phyloP scores from a whole-genome alignment of 129 eudicot genomes.

The Flaveria ramosissima region DNA sequence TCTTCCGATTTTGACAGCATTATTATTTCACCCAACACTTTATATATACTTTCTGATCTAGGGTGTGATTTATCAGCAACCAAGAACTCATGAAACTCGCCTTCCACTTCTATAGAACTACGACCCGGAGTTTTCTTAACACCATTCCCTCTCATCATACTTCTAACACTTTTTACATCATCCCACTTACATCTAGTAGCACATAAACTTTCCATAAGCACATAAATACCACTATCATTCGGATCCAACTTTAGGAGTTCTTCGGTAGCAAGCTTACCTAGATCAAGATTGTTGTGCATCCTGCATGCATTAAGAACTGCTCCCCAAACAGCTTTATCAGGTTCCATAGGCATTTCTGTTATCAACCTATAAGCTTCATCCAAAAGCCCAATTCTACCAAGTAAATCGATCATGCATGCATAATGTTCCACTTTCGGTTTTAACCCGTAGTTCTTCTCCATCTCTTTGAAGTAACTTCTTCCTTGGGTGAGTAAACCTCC shows the following conservation, averaged over 20 bases:
- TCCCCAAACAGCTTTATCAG: conserved; percentile 66
- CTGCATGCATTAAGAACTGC: conserved; percentile 67
- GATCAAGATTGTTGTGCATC: conserved; percentile 51
- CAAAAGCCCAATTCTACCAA: conserved; percentile 62
- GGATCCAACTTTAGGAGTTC: conserved; percentile 32
- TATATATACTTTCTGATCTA: conserved; percentile 21
- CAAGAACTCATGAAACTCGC: conserved; percentile 35
- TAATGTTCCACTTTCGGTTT: conserved; percentile 60
- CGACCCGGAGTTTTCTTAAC: conserved; percentile 37
- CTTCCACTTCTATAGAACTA: conserved; percentile 36
- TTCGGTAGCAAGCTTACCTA: conserved; percentile 44
- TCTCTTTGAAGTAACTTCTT: conserved; percentile 49
- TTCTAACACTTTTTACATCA: conserved; percentile 38
- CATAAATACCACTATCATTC: conserved; percentile 37
- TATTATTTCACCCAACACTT: conserved; percentile 27
- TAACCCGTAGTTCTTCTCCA: conserved; percentile 49
- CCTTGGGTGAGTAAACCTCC: conserved; percentile 63
- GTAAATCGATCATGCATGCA: conserved; percentile 73
- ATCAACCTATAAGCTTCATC: conserved; percentile 52
- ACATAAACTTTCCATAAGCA: conserved; percentile 41
- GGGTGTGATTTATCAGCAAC: conserved; percentile 40
- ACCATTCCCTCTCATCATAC: conserved; percentile 37
- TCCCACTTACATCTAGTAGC: conserved; percentile 36
- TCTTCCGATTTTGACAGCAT: conserved; percentile 24
- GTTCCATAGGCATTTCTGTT: conserved; percentile 60